phyloP scores from a whole-genome alignment of 441 rosid species.

The Geranium incanum region DNA sequence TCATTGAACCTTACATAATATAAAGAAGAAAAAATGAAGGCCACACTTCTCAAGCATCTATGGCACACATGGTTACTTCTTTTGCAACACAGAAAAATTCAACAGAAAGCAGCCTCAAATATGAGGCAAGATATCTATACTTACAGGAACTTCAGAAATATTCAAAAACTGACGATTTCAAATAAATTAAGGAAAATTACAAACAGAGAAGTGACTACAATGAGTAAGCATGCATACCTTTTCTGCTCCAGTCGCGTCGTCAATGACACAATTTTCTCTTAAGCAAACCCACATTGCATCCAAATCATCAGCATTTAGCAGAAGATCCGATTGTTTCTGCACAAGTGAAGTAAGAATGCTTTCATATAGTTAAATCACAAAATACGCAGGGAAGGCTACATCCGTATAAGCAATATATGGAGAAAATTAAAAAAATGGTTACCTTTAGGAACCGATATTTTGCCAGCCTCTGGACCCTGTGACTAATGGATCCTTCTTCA shows the following conservation, averaged over 20 bases:
- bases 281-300: slow-evolving; percentile 99
- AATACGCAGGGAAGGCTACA: too few species aligned
- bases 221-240: slow-evolving; percentile 40
- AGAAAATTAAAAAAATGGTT: slow-evolving; percentile 12
- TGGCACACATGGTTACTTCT: background rate
- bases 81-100: background rate
- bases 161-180: background rate
- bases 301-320: slow-evolving; percentile 90
- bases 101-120: background rate
- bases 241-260: slow-evolving; percentile 97
- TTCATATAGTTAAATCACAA: slow-evolving; percentile 11
- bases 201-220: background rate
- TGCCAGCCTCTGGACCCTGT: slow-evolving; percentile 86
- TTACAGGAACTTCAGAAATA: background rate
- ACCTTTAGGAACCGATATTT: slow-evolving; percentile 91
- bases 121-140: background rate
- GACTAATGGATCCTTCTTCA: slow-evolving; percentile 93
- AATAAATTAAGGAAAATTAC: background rate
- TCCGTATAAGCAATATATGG: too few species aligned
- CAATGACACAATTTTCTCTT: slow-evolving; percentile 96
- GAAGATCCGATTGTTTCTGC: slow-evolving; percentile 96
- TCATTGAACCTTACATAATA: background rate
- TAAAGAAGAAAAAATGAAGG: background rate
- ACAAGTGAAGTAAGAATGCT: slow-evolving; percentile 22
- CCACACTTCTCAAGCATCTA: background rate